Conservation (phyloP, 129 eudicot species). For the Flaveria robusta region DNA sequence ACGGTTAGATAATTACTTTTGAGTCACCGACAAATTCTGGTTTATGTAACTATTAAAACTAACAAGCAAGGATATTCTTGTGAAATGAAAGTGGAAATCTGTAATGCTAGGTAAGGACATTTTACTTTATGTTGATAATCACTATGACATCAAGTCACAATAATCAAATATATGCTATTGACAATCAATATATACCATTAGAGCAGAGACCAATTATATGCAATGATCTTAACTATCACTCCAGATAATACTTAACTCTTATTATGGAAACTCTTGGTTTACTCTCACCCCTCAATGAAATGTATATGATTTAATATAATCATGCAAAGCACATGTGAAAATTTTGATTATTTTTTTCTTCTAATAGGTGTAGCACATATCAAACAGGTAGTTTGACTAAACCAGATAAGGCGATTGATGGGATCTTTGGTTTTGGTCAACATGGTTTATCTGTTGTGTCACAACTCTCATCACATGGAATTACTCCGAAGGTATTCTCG, state of each 20-base stretch:
- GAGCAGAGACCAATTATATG: background rate
- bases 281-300: background rate
- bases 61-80: slow-evolving; percentile 3
- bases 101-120: background rate
- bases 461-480: slow-evolving; percentile 82
- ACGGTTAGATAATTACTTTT: background rate
- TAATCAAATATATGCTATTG: background rate
- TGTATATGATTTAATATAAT: background rate
- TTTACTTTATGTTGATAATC: too few relatives aligned
- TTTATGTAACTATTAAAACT: background rate
- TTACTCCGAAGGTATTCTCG: slow-evolving; percentile 89
- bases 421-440: slow-evolving; percentile 93
- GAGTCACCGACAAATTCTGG: background rate
- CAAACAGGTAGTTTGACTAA: slow-evolving; percentile 87
- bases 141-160: too few relatives aligned
- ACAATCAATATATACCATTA: too few relatives aligned
- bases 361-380: slow-evolving; percentile 86
- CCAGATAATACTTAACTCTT: background rate
- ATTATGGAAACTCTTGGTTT: background rate
- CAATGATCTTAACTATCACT: background rate
- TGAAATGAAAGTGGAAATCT: background rate
- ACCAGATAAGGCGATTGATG: slow-evolving; percentile 87
- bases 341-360: slow-evolving; percentile 1
- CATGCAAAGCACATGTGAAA: background rate
- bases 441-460: slow-evolving; percentile 79